phyloP scores from a whole-genome alignment of 805 yeast species.

The Saccharomycopsis microspora region DNA sequence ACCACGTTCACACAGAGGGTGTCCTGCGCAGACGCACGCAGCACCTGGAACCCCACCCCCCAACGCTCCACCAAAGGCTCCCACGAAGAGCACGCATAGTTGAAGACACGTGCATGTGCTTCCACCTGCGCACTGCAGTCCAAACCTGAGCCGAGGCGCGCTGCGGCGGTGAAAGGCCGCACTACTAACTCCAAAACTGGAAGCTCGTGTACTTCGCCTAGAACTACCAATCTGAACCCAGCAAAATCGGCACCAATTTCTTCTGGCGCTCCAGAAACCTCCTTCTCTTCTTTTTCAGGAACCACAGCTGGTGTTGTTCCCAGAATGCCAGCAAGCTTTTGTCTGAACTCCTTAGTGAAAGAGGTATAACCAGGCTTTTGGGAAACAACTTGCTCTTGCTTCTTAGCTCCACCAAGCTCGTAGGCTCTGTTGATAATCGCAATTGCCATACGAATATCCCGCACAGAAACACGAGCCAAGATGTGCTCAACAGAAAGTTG shows the following conservation, averaged over 20 bases:
- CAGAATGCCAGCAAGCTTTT: constrained; percentile 29
- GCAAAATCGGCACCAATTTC: constrained; percentile 52
- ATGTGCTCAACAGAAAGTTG: constrained; percentile 71
- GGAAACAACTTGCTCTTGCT: constrained; percentile 12
- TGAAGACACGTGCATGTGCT: constrained; percentile 64
- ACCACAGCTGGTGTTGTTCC: no score
- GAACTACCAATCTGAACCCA: constrained; percentile 70
- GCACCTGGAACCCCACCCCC: constrained; percentile 63
- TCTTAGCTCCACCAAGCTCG: constrained; percentile 29
- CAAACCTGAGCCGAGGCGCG: constrained; percentile 33
- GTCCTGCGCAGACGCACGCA: constrained; percentile 33
- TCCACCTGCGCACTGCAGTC: constrained; percentile 41
- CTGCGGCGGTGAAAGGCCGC: constrained; percentile 54
- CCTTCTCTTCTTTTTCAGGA: constrained; percentile 26
- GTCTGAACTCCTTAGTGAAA: constrained; percentile 55
- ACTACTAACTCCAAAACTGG: constrained; percentile 75
- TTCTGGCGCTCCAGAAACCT: constrained; percentile 56
- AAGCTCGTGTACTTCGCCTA: constrained; percentile 85
- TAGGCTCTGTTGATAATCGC: constrained; percentile 64
- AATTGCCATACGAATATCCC: constrained; percentile 78
- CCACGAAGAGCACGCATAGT: constrained; percentile 87
- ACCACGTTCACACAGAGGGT: constrained; percentile 52
- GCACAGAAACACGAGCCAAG: constrained; percentile 66
- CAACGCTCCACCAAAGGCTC: constrained; percentile 89
- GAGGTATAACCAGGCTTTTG: constrained; percentile 23